Evolutionary conservation across 2,329 filamentous ascomycete species (phyloP).

Genomic region (Hypocreales sp.): DNA sequence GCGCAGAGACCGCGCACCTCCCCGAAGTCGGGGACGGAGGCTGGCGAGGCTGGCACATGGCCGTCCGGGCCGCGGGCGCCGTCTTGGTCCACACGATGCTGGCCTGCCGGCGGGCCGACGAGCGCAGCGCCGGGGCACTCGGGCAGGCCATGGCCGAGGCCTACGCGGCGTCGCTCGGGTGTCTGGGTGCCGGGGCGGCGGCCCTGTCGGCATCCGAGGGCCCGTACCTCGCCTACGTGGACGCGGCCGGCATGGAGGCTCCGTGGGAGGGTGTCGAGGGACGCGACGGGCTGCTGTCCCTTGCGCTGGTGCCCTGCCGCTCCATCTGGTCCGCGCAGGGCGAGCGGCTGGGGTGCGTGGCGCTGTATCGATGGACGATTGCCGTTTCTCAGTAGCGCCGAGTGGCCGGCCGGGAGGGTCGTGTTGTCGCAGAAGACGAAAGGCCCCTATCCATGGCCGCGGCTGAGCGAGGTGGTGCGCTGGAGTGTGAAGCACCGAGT

Average conservation of each 20-base stretch:
- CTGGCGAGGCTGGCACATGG: conserved; percentile 15
- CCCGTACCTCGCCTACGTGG: conserved; percentile 18
- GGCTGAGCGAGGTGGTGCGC: no score
- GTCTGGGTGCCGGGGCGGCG: conserved; percentile 5
- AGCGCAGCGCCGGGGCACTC: not conserved
- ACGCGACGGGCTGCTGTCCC: conserved; percentile 1
- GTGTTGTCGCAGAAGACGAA: no score
- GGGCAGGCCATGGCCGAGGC: conserved; percentile 6
- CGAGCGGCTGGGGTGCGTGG: conserved; percentile 16
- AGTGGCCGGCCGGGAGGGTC: no score
- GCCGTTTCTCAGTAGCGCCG: conserved; percentile 1
- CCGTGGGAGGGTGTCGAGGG: conserved; percentile 5
- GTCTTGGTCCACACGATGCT: conserved; percentile 15
- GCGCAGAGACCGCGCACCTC: conserved; percentile 10
- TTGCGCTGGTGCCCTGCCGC: conserved; percentile 18
- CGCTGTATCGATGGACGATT: conserved; percentile 12
- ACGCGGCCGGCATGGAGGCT: conserved; percentile 7
- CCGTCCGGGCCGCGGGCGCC: conserved; percentile 8
- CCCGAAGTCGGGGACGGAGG: conserved; percentile 5
- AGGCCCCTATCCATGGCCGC: no score
- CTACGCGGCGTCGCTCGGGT: conserved; percentile 9
- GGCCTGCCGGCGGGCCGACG: conserved; percentile 4
- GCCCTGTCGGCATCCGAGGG: conserved; percentile 2
- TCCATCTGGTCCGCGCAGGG: conserved; percentile 19
- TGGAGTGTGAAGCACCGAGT: no score